These are phyloP conservation scores for Lonicera japonica DNA, from an alignment of 129 eudicot species.

Conservation along the genomic window DNA sequence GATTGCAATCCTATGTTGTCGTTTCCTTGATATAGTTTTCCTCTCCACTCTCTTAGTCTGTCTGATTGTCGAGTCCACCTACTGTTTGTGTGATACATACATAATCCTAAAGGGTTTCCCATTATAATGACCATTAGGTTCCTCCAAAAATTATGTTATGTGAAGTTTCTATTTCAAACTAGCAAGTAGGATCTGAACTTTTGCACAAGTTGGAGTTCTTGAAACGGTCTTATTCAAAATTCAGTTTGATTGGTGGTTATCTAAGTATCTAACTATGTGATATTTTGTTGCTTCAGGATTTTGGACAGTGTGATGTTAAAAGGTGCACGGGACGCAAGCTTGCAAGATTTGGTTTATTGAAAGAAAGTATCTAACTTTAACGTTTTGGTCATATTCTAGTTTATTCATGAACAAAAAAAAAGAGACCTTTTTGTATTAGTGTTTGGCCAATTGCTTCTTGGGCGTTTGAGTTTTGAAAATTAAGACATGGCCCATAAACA, in stretches of 20 bases:
- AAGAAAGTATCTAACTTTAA: slow-evolving; percentile 42
- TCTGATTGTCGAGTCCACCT: background rate
- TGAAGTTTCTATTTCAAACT: background rate
- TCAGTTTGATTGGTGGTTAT: background rate
- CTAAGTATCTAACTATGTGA: background rate
- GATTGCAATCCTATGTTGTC: background rate
- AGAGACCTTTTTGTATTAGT: background rate
- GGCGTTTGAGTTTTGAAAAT: background rate
- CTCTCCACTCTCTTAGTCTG: background rate
- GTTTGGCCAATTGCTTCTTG: background rate
- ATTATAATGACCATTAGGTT: background rate
- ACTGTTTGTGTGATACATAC: background rate
- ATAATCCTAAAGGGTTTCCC: background rate
- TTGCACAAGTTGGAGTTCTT: background rate
- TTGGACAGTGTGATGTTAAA: slow-evolving; percentile 97
- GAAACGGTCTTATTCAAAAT: background rate
- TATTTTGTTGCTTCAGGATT: slow-evolving; percentile 55
- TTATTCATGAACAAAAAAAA: background rate
- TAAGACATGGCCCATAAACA: background rate
- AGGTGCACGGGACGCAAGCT: slow-evolving; percentile 98
- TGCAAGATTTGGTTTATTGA: slow-evolving; percentile 75
- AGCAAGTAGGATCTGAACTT: background rate
- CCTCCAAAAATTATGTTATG: background rate
- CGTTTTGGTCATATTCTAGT: background rate
- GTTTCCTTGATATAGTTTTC: background rate